phyloP scores from a whole-genome alignment of 768 basidiomycete species.

The Tricholoma sp. region DNA sequence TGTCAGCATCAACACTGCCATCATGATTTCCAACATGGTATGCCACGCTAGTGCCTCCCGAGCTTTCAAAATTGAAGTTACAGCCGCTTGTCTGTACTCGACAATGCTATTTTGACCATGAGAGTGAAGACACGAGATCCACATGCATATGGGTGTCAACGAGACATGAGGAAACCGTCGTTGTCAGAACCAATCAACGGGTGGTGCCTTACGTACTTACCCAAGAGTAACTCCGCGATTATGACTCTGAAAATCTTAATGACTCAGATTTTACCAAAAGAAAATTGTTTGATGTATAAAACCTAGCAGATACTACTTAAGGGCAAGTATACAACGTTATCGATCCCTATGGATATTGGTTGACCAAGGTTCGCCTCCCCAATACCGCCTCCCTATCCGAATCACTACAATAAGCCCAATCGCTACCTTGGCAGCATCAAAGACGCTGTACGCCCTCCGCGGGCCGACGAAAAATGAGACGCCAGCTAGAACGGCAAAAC shows the following conservation, averaged over 20 bases:
- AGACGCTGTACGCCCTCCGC: constrained; percentile 59
- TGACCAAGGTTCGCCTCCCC: constrained; percentile 37
- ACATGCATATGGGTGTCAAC: background rate
- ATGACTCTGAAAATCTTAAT: background rate
- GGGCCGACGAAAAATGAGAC: constrained; percentile 65
- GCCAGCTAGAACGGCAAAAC: constrained; percentile 42
- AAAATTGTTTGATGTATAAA: background rate
- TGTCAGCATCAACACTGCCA: background rate
- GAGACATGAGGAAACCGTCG: background rate
- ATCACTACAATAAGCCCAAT: constrained; percentile 40
- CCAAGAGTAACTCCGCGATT: background rate
- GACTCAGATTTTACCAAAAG: background rate
- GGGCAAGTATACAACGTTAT: background rate
- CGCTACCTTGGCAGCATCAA: constrained; percentile 51
- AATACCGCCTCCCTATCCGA: constrained; percentile 47
- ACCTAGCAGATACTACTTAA: background rate
- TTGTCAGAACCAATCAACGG: background rate
- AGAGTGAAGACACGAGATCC: background rate
- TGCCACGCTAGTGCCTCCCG: background rate
- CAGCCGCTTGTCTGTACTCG: background rate
- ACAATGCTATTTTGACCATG: background rate
- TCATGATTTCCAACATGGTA: background rate
- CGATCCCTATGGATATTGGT: background rate
- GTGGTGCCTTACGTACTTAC: background rate
- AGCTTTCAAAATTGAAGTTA: background rate